These are phyloP conservation scores for Amanita jacksonii DNA, from an alignment of 768 basidiomycete species.

Conservation along the genomic window DNA sequence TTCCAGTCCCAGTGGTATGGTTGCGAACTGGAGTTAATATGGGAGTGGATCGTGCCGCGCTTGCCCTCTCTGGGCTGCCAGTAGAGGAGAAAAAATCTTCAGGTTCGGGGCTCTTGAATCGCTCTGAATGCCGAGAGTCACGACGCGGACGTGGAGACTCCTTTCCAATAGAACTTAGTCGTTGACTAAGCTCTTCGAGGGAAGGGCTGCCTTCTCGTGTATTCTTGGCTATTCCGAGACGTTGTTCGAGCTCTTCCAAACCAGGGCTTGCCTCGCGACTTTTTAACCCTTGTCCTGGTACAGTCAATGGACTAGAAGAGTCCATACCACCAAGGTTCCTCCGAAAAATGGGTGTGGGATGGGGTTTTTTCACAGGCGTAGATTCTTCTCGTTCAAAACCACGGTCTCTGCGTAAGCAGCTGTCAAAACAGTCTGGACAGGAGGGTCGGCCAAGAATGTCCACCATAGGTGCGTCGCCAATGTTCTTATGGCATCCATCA, in stretches of 20 bases:
- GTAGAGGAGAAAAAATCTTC: constrained; percentile 9
- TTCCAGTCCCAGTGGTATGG: constrained; percentile 15
- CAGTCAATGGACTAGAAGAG: constrained; percentile 19
- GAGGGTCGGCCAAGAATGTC: constrained; percentile 77
- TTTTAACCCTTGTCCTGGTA: constrained; percentile 14
- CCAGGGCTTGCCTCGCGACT: constrained; percentile 49
- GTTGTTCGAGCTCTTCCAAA: constrained; percentile 54
- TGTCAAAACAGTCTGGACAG: constrained; percentile 75
- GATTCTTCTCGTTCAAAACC: constrained; percentile 26
- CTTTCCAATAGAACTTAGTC: constrained; percentile 30
- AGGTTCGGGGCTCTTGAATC: constrained; percentile 17
- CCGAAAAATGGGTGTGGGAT: constrained; percentile 20
- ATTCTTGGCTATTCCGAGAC: constrained; percentile 45
- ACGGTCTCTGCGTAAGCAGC: constrained; percentile 52
- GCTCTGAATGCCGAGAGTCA: constrained; percentile 15
- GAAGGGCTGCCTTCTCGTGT: constrained; percentile 43
- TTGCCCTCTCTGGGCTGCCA: constrained; percentile 3
- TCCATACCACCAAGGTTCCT: constrained; percentile 39
- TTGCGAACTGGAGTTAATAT: constrained; percentile 17
- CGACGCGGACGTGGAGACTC: constrained; percentile 16
- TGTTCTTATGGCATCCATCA: constrained; percentile 59
- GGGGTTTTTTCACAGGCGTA: constrained; percentile 19
- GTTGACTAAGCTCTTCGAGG: constrained; percentile 39
- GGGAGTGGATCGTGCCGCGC: constrained; percentile 12
- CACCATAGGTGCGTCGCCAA: constrained; percentile 69